Base-by-base conservation (phyloP, 2,329 filamentous ascomycete species). In the Neopestalotiopsis rosae region DNA sequence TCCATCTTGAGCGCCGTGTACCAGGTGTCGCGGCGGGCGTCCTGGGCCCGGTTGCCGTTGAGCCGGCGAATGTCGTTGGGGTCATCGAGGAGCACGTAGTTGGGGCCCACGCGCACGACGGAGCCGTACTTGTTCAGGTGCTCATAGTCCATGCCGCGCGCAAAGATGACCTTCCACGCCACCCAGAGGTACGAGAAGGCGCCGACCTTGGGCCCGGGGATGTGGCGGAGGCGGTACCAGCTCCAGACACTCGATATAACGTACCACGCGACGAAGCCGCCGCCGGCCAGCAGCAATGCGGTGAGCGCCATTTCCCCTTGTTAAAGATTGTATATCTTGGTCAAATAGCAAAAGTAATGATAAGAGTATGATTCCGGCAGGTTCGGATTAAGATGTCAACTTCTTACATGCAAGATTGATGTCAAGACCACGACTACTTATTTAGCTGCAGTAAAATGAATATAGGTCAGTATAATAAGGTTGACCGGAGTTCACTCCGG, bases 1-100 rank as follows among this genome's bases (percentile, higher is more conserved):
- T 90, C 84, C 69, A 91, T 81, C 14, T 83, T 81, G 68, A 85
- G 80, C 4, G 81, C 83, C 68, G 82, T 78, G 72, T 88, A 88
- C 80, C 85, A 88, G 1, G 71, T 71, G 0, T 78, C 79, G 1
- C 81, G 79, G 2, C 71, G 75, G 5, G 70, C 68, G 32, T 79
- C 80, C 13, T 81, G 78, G 2, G 80, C 81, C 1, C 74, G 75
- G 9, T 76, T 78, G 1, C 74, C 75, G 6, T 76, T 78, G 74
- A 84, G 81, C 28, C 72, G 77, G 28, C 79, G 78, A 12, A 85
- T 67, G 30, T 82, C 72, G 1, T 78, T 79, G 0, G 81, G 80
- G 66, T 85, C 83, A 30, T 76, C 74, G 0, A 80, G 83, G 4
- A 81, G 71, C 1, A 85, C 72, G 42, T 83, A 77, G 58, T 83